phyloP scores from a whole-genome alignment of 208 protist species.

The Trichomonas gallinae region DNA sequence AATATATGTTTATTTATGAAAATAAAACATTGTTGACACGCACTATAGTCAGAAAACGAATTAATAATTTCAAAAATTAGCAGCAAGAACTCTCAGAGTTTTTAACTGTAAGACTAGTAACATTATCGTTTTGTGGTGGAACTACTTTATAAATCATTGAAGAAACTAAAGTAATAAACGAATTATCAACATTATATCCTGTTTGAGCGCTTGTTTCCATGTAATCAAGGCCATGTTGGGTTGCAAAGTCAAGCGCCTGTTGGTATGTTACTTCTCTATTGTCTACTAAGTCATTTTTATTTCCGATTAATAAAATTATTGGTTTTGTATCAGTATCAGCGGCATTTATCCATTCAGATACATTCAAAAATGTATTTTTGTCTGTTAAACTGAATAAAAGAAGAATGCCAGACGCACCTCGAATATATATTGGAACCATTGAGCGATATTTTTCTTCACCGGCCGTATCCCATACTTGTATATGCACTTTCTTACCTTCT shows the following conservation, averaged over 20 bases:
- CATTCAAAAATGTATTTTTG: not conserved
- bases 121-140: no score
- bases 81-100: no score
- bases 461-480: not conserved
- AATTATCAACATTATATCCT: not conserved
- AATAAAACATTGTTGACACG: no score
- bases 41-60: no score
- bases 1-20: no score
- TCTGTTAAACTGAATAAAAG: not conserved
- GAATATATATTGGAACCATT: not conserved
- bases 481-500: not conserved
- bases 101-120: no score
- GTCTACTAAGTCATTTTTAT: not conserved
- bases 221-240: not conserved
- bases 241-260: not conserved
- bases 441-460: not conserved
- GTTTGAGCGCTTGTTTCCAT: not conserved
- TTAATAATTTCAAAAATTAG: no score
- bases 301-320: not conserved
- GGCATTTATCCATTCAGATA: not conserved
- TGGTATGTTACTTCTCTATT: not conserved
- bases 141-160: not conserved
- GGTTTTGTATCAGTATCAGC: not conserved
- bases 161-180: not conserved
- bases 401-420: not conserved